Base-by-base conservation (phyloP, 2,329 filamentous ascomycete species). In the Colletotrichum orchidophilum region DNA sequence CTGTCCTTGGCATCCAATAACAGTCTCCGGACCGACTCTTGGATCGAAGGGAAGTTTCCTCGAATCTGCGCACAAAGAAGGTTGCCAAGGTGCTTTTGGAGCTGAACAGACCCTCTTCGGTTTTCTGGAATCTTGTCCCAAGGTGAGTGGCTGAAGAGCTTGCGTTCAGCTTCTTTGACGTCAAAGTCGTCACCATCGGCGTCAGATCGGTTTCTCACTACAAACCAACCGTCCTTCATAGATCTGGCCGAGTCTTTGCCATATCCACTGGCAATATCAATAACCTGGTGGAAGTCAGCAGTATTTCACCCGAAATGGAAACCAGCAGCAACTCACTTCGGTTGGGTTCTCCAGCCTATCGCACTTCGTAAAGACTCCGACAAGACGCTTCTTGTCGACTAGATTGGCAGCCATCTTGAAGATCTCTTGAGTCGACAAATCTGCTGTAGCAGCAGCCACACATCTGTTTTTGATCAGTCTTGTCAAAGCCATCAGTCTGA, bases 351-450 rank as follows among this genome's bases (percentile, higher is more conserved):
- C 58, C 11, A 74, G 59, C 62, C 74, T 74, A n/a, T 83, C 81
- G 50, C 81, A 82, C 65, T 82, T 82, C 1, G 81, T 83, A 31
- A 82, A 79, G 1, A 82, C 81, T 0, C 81, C 79, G 18, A 83
- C 75, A n/a, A 81, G 73, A 2, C 79, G 75, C 1, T 73, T 74
- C 12, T 75, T 77, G 2, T 78, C 74, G 2, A 80, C 78, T 21
- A 78, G 49, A 1, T 74, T 39, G 5, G 71, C 72, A 2, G 80
- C 80, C 26, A 80, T 21, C 2, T 71, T 64, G 13, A 80, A 73
- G 5, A 81, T 80, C 0, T 75, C 75, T 29, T 81, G 79, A 15
- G 76, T 77, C 1, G 74, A 64, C 5, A 82, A 71, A 58, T 82
- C 78, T 2, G 72, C 78, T 4, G 70, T 74, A 1, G 79, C 81